phyloP scores from a whole-genome alignment of 148 eudicot species.

The Fagopyrum tataricum region DNA sequence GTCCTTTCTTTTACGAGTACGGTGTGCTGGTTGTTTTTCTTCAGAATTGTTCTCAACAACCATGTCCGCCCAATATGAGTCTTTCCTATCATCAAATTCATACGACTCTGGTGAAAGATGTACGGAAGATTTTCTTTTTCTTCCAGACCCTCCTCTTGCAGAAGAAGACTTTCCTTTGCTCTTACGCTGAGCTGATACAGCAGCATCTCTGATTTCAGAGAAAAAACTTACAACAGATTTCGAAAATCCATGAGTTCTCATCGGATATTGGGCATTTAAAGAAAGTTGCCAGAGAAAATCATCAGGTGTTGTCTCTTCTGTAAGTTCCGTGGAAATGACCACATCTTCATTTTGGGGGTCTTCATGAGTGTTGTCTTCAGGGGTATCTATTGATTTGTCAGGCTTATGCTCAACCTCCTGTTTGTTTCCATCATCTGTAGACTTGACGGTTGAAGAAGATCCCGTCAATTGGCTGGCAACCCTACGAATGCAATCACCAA shows the following conservation, averaged over 20 bases:
- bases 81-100: slow-evolving; percentile 83
- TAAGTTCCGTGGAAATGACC: slow-evolving; percentile 16
- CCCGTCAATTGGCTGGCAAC: slow-evolving; percentile 85
- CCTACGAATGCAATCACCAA: slow-evolving; percentile 87
- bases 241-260: slow-evolving; percentile 36
- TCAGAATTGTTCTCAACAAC: slow-evolving; percentile 62
- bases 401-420: slow-evolving; percentile 19
- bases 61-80: slow-evolving; percentile 95
- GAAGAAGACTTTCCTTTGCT: slow-evolving; percentile 20
- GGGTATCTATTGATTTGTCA: slow-evolving; percentile 31
- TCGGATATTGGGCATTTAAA: slow-evolving; percentile 60
- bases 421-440: slow-evolving; percentile 24
- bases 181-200: slow-evolving; percentile 32
- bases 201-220: slow-evolving; percentile 53
- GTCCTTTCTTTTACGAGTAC: slow-evolving; percentile 38
- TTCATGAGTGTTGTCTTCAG: slow-evolving; percentile 25
- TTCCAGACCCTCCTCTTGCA: slow-evolving; percentile 32
- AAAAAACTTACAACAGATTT: slow-evolving; percentile 38
- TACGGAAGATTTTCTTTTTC: slow-evolving; percentile 49
- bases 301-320: slow-evolving; percentile 47
- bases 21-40: slow-evolving; percentile 47
- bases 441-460: slow-evolving; percentile 34
- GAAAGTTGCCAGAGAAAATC: slow-evolving; percentile 65
- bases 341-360: slow-evolving; percentile 25
- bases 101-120: slow-evolving; percentile 50